phyloP scores from a whole-genome alignment of 108 stramenopile genomes.

The Discostella pseudostelligera region DNA sequence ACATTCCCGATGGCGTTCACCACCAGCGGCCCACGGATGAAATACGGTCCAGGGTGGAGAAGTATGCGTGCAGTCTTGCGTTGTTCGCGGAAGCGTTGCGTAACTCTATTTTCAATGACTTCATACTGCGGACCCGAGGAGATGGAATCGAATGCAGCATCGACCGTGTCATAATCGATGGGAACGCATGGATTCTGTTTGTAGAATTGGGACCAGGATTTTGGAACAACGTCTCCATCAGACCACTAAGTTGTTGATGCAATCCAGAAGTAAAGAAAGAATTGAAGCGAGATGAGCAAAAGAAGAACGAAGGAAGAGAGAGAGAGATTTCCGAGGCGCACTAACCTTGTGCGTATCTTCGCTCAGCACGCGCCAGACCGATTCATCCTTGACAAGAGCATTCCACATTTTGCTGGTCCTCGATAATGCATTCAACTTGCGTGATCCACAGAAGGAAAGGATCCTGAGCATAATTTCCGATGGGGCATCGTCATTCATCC shows the following conservation, averaged over 20 bases:
- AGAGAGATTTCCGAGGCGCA: too few relatives aligned
- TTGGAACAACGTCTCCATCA: slow-evolving; percentile 55
- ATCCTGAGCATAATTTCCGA: slow-evolving; percentile 64
- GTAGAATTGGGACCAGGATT: slow-evolving; percentile 69
- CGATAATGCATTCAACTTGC: slow-evolving; percentile 44
- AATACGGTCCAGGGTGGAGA: slow-evolving; percentile 61
- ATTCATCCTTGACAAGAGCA: slow-evolving; percentile 19
- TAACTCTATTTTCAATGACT: slow-evolving; percentile 20
- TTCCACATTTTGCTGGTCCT: slow-evolving; percentile 52
- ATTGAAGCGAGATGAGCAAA: too few relatives aligned
- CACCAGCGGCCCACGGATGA: slow-evolving; percentile 54
- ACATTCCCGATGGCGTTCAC: slow-evolving; percentile 38
- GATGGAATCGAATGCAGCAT: slow-evolving; percentile 45
- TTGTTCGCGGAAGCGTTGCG: slow-evolving; percentile 27
- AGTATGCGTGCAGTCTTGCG: slow-evolving; percentile 41
- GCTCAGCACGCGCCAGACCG: slow-evolving; percentile 49
- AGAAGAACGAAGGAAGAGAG: too few relatives aligned
- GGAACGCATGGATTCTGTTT: slow-evolving; percentile 71
- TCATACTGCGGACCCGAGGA: slow-evolving; percentile 18
- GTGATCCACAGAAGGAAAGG: slow-evolving; percentile 73
- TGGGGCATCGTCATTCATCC: slow-evolving; percentile 46
- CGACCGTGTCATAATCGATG: slow-evolving; percentile 66
- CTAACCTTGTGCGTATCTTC: slow-evolving; percentile 79
- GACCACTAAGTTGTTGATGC: slow-evolving; percentile 54
- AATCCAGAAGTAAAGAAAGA: too few relatives aligned